Conservation (phyloP, 768 basidiomycete genomes). For the Boletus sp. region DNA sequence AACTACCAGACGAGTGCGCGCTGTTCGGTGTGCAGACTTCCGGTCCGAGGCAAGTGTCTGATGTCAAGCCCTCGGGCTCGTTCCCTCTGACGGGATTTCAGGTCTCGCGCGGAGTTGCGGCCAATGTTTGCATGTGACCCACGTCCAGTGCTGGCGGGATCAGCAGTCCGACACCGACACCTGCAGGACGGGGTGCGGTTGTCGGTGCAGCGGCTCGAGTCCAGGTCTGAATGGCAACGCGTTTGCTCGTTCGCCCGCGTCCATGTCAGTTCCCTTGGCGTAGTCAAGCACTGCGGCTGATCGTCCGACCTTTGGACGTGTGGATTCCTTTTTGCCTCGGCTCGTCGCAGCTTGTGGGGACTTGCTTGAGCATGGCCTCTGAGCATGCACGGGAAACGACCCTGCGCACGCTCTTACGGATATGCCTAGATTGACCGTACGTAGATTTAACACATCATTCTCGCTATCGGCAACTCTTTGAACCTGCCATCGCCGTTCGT, state of each 20-base stretch:
- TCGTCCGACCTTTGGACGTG: too few species aligned
- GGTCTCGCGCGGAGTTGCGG: conserved; percentile 64
- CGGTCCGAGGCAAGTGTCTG: conserved; percentile 59
- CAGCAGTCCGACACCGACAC: conserved; percentile 39
- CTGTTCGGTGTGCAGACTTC: conserved; percentile 75
- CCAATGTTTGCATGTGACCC: conserved; percentile 62
- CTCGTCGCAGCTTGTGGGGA: too few species aligned
- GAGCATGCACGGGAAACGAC: too few species aligned
- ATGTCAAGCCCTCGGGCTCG: background rate
- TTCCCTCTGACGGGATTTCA: conserved; percentile 20
- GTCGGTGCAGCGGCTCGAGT: conserved; percentile 43
- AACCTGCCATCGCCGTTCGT: too few species aligned
- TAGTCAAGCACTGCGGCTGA: background rate
- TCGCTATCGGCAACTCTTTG: too few species aligned
- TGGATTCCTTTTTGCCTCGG: too few species aligned
- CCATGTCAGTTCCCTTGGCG: background rate
- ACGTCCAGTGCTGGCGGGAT: conserved; percentile 60
- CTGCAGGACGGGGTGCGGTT: conserved; percentile 71
- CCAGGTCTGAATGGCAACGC: background rate
- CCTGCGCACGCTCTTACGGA: too few species aligned
- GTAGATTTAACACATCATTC: too few species aligned
- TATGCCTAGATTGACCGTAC: too few species aligned
- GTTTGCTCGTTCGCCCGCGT: conserved; percentile 15
- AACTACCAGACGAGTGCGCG: conserved; percentile 43
- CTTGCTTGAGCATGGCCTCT: too few species aligned